Base-by-base conservation (phyloP, 1,284 basidiomycete genomes). In the Pseudozyma sp. region DNA sequence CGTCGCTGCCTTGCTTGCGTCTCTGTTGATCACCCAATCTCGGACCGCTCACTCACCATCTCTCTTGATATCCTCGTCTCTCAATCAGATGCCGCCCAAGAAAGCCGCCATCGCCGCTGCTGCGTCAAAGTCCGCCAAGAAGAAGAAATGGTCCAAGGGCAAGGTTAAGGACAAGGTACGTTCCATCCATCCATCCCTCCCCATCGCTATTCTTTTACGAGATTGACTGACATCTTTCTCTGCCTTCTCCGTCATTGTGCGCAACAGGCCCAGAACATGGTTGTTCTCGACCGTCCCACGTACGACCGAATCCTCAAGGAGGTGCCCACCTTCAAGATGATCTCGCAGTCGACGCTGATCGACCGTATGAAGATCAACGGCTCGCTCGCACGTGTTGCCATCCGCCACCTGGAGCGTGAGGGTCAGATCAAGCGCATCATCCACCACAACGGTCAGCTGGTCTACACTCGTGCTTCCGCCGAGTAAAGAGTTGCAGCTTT, bases 141-240 rank as follows among this genome's bases (percentile, higher is more conserved):
- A 98, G 90, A 98, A 98, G 92, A 98, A 98, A 90, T 98, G 95
- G 95, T 97, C 94, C 81, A 98, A 98, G 90, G 95, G 95, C 87
- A 97, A 97, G 88, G 94, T 97, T 86, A 97, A 97, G 91, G 94
- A 97, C 88, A 97, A 97, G 91, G 94, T 76, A 54, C 40, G 77
- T 68, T 31, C 61, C 5, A 24, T 7, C 13, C 10, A 1, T 1
- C 13, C 13, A 10, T 42, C n/a, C n/a, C 53, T 40, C 30, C 3
- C 5, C 35, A n/a, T 45, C 7, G 11, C 30, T 19, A 17, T 35
- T 43, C 31, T 3, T 35, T 40, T 30, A 5, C 7, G 2, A 19
- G 9, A n/a, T 7, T 9, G 37, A 24, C 42, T 64, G 17, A 47
- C 55, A 34, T 45, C 2, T 31, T 30, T 24, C 11, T 7, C 29